These are phyloP conservation scores for Nothophaeocryptopus gaeumannii DNA, from an alignment of 2,329 filamentous ascomycete genomes.

Conservation along the genomic window DNA sequence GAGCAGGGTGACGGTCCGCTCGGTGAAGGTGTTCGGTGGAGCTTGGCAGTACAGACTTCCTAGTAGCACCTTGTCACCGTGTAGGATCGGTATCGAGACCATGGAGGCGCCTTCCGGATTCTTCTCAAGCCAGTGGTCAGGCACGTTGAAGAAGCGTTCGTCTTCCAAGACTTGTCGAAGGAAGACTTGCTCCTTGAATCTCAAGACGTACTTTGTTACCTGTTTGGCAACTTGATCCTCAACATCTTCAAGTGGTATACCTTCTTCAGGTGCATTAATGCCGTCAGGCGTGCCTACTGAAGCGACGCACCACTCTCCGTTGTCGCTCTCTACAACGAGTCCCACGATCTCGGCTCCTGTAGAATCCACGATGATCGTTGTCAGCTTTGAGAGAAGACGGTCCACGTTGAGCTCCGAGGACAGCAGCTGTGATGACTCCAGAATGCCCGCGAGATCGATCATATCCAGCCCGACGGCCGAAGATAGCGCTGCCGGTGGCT, in stretches of 20 bases:
- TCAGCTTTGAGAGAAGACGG: slow-evolving; percentile 74
- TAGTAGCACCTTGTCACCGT: slow-evolving; percentile 67
- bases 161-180: slow-evolving; percentile 70
- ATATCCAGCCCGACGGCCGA: slow-evolving; percentile 70
- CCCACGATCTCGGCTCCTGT: slow-evolving; percentile 72
- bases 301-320: slow-evolving; percentile 66
- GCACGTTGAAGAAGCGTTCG: slow-evolving; percentile 74
- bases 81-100: slow-evolving; percentile 75
- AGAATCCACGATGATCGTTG: slow-evolving; percentile 74
- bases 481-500: slow-evolving; percentile 38
- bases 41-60: slow-evolving; percentile 75
- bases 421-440: slow-evolving; percentile 75
- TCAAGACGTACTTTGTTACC: slow-evolving; percentile 71
- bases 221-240: slow-evolving; percentile 72
- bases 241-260: slow-evolving; percentile 59
- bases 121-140: slow-evolving; percentile 63
- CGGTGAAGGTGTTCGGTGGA: slow-evolving; percentile 71
- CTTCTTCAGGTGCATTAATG: slow-evolving; percentile 64
- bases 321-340: slow-evolving; percentile 69
- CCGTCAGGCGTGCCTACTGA: slow-evolving; percentile 72
- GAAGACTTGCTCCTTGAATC: slow-evolving; percentile 73
- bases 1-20: slow-evolving; percentile 57
- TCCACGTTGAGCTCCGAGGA: slow-evolving; percentile 76
- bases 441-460: slow-evolving; percentile 75
- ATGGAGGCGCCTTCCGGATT: slow-evolving; percentile 71